Evolutionary conservation across 768 basidiomycete genomes (phyloP), one percentile per base, ranked within the genome.

Genomic region (Boletellus emodensis): DNA sequence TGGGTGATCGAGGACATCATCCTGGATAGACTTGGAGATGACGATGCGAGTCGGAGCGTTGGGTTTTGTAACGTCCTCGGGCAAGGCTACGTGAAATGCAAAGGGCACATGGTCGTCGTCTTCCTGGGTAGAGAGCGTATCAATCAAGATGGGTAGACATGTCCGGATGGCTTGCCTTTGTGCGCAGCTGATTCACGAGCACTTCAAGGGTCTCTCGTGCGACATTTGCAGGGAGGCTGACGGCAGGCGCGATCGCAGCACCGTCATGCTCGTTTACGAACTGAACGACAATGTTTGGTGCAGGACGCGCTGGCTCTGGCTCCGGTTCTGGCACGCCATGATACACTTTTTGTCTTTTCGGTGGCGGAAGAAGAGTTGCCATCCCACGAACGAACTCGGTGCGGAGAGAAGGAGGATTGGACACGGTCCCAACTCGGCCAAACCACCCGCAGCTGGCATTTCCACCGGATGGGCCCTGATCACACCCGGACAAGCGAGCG

Each of bases 41-140:
- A 86, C 86, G 45, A 95, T 79, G 56, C 90, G 80, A 4, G 90
- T 85, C 3, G 90, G 86, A 6, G 78, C 70, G 20, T 61, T 61
- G 40, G 74, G 73, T 45, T 76, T 76, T 6, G 68, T 70, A 50
- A 73, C 72, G 45, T 79, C 72, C 24, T 80, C 79, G 3, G 89
- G 87, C 14, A 93, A 67, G 14, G 79, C 72, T 12, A 97, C 83
- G 71, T 95, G 87, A 70, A 98, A 96, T 33, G 87, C 76, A 64
- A 93, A 98, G 6, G 95, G 94, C 15, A 93, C 83, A 40, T 93
- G 91, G 58, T 96, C 94, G 58, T 95, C 94, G 59, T 93, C 91
- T 42, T 64, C 63, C 54, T 59, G 38, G 8, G 53, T 49, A 46
- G 50, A 32, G 32, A 34, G 57, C 9, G 37, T 18, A 13, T 52